A percentile compares a stretch with the other conserved stretches of the same genome.
Conservation (phyloP, 2,329 filamentous ascomycete genomes). For the Aspergillus aculeatinus region DNA sequence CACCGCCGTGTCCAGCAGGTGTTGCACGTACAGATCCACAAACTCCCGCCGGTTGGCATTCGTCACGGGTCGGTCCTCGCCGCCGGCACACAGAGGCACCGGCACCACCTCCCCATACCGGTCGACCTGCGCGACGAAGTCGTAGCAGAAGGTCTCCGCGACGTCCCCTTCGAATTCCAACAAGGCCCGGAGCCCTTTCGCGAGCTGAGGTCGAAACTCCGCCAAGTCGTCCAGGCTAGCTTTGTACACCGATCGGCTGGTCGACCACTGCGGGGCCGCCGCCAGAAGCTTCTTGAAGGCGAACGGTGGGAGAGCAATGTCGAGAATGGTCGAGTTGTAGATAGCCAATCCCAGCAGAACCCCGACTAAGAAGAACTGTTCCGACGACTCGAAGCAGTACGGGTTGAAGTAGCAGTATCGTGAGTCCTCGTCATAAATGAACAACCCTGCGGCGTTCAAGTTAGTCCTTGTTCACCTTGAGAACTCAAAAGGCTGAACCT, state of each 20-base stretch:
- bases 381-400: slow-evolving; percentile 82
- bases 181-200: slow-evolving; percentile 70
- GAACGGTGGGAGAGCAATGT: slow-evolving; percentile 83
- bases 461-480: neutral
- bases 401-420: slow-evolving; percentile 92
- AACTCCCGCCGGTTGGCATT: slow-evolving; percentile 81
- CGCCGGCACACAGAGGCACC: slow-evolving; percentile 71
- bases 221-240: slow-evolving; percentile 80
- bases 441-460: slow-evolving; percentile 63
- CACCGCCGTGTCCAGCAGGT: slow-evolving; percentile 75
- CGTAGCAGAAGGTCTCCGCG: slow-evolving; percentile 72
- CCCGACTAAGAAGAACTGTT: slow-evolving; percentile 88
- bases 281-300: slow-evolving; percentile 84
- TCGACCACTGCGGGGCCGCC: slow-evolving; percentile 61
- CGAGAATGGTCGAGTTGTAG: slow-evolving; percentile 91
- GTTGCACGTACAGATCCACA: slow-evolving; percentile 78
- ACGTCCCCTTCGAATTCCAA: slow-evolving; percentile 84
- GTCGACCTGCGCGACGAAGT: slow-evolving; percentile 76
- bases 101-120: slow-evolving; percentile 68
- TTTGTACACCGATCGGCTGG: slow-evolving; percentile 59
- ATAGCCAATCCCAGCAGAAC: slow-evolving; percentile 86
- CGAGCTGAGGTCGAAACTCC: slow-evolving; percentile 74
- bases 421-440: slow-evolving; percentile 88
- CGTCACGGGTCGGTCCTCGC: slow-evolving; percentile 74
- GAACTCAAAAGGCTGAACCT: slow-evolving; percentile 35